phyloP scores from a whole-genome alignment of 306 rosid species.

The Castanea mollissima region DNA sequence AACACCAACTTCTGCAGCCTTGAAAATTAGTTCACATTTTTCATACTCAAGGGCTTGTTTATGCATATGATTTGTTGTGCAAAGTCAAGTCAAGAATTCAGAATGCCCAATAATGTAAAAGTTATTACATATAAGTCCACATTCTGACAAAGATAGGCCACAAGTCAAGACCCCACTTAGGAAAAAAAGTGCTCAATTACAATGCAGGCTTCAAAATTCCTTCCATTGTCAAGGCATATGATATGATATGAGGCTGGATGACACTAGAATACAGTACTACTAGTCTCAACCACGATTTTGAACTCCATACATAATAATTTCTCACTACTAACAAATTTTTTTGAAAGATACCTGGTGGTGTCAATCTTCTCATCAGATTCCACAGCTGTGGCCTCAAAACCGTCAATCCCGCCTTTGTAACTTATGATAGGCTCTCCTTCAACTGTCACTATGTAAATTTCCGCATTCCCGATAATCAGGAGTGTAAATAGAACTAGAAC shows the following conservation, averaged over 20 bases:
- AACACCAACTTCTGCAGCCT: neutral
- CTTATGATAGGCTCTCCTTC: constrained; percentile 97
- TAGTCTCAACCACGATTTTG: neutral
- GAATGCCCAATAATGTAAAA: neutral
- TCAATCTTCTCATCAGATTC: constrained; percentile 92
- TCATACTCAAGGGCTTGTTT: neutral
- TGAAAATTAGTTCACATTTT: neutral
- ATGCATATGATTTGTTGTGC: neutral
- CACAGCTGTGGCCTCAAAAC: constrained; percentile 93
- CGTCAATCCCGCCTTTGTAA: constrained; percentile 80
- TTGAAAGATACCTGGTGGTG: constrained; percentile 64
- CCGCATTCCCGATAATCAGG: constrained; percentile 49
- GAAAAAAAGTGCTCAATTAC: neutral
- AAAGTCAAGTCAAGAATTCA: neutral
- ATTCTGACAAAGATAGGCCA: constrained; percentile 2
- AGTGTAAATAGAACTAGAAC: constrained; percentile 37
- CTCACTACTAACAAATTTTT: neutral
- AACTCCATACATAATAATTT: neutral
- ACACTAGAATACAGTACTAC: neutral
- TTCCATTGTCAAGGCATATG: constrained; percentile 3
- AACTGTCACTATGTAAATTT: constrained; percentile 74
- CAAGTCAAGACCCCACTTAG: neutral
- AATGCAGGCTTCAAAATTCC: constrained; percentile 1
- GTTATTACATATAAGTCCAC: neutral
- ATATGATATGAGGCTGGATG: constrained; percentile 1